A percentile compares a stretch with the other conserved stretches of the same genome.
These are phyloP conservation scores for Annulohypoxylon truncatum DNA, from an alignment of 2,329 filamentous ascomycete genomes.

Conservation along the genomic window DNA sequence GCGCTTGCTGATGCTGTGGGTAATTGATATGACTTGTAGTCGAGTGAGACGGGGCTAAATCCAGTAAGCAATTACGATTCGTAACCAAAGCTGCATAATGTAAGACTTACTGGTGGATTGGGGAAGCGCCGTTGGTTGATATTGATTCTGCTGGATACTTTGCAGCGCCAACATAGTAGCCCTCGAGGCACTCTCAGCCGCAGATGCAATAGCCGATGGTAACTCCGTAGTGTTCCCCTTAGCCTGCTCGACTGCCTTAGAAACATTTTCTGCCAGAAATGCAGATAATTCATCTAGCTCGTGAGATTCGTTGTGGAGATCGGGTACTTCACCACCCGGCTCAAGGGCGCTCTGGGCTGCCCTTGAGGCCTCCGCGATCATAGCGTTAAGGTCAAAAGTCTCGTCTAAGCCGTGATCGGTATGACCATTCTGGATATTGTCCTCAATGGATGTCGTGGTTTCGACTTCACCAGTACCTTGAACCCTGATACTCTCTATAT, in stretches of 20 bases:
- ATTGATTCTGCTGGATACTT: conserved; percentile 51
- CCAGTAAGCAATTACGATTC: conserved; percentile 20
- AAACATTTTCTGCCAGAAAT: conserved; percentile 48
- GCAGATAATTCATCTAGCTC: conserved; percentile 48
- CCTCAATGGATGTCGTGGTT: conserved; percentile 37
- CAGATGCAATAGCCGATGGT: conserved; percentile 48
- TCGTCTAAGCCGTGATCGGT: conserved; percentile 39
- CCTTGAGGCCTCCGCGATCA: conserved; percentile 50
- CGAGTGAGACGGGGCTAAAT: conserved; percentile 41
- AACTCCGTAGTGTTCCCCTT: conserved; percentile 45
- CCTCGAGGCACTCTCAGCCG: conserved; percentile 50
- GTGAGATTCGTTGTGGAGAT: conserved; percentile 21
- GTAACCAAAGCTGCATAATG: neutral
- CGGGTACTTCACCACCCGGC: conserved; percentile 29
- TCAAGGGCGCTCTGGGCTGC: conserved; percentile 47
- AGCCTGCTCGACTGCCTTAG: conserved; percentile 48
- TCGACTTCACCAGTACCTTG: conserved; percentile 45
- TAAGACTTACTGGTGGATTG: conserved; percentile 43
- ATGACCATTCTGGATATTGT: conserved; percentile 36
- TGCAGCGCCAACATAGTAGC: conserved; percentile 50
- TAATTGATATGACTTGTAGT: conserved; percentile 40
- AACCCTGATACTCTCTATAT: conserved; percentile 48
- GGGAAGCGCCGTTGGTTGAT: conserved; percentile 49
- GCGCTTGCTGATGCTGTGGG: conserved; percentile 32
- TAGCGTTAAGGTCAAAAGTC: conserved; percentile 49